Evolutionary conservation across 108 stramenopile species (phyloP).

Genomic region (Skeletonema grethae): DNA sequence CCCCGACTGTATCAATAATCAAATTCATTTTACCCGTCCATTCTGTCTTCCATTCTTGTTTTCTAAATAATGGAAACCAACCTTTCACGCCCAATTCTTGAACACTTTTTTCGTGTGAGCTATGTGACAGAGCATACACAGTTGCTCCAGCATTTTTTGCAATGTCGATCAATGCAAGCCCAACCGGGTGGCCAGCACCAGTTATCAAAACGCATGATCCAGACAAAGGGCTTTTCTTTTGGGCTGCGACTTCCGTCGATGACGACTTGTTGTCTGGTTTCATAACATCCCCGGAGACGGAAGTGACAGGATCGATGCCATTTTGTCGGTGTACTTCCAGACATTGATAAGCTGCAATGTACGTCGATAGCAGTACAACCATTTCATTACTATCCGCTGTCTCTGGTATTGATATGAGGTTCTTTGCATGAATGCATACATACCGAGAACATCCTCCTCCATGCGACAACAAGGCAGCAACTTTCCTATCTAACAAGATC

Average conservation of each 20-base stretch:
- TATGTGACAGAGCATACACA: constrained; percentile 35
- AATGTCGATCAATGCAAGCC: constrained; percentile 67
- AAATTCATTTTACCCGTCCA: background rate
- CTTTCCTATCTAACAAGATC: constrained; percentile 28
- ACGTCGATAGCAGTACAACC: constrained; percentile 67
- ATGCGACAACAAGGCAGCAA: constrained; percentile 58
- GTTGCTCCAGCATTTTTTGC: constrained; percentile 57
- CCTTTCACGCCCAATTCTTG: background rate
- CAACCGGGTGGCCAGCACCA: constrained; percentile 58
- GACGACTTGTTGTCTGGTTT: background rate
- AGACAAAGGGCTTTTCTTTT: constrained; percentile 42
- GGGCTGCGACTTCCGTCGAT: background rate
- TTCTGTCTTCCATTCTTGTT: background rate
- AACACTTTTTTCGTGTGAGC: background rate
- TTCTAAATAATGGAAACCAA: background rate
- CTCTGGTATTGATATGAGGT: constrained; percentile 60
- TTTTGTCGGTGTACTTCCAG: background rate
- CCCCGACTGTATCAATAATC: background rate
- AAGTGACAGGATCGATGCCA: background rate
- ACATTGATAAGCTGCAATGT: constrained; percentile 77
- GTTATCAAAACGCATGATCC: constrained; percentile 64
- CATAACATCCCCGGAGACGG: background rate
- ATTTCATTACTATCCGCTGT: constrained; percentile 42
- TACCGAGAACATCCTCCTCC: constrained; percentile 74
- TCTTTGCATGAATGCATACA: constrained; percentile 41